These are phyloP conservation scores for Emergomyces orientalis DNA, from an alignment of 2,329 filamentous ascomycete species.

Conservation along the genomic window DNA sequence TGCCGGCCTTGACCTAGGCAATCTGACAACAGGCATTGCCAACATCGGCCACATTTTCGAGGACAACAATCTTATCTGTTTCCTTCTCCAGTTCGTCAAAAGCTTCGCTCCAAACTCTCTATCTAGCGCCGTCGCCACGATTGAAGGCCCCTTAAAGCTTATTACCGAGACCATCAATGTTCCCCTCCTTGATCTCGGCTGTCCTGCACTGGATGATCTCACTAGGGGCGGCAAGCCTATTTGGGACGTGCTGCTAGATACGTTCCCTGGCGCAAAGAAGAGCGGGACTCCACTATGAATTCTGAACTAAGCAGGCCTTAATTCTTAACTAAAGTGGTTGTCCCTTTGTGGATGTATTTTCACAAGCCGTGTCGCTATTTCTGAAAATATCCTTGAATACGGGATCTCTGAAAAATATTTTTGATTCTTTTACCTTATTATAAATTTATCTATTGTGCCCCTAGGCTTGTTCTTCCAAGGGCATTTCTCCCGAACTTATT, in stretches of 20 bases:
- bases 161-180: constrained; percentile 23
- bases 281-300: constrained; percentile 2
- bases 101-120: constrained; percentile 27
- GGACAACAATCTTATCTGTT: constrained; percentile 35
- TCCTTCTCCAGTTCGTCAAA: constrained; percentile 29
- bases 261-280: constrained; percentile 25
- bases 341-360: background rate
- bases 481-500: background rate
- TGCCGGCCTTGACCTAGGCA: constrained; percentile 36
- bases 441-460: background rate
- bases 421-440: background rate
- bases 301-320: background rate
- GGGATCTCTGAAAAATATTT: background rate
- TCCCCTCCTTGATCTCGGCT: constrained; percentile 24
- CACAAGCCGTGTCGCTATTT: background rate
- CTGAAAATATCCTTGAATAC: background rate
- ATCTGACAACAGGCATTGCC: constrained; percentile 37
- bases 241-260: constrained; percentile 23
- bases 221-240: constrained; percentile 24
- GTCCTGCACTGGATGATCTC: constrained; percentile 27
- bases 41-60: constrained; percentile 29
- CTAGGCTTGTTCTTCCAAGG: background rate
- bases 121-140: constrained; percentile 22
- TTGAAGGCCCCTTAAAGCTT: constrained; percentile 23
- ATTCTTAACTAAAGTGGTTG: background rate